phyloP scores from a whole-genome alignment of 2,329 filamentous ascomycete genomes.

The Diaporthe amygdali region DNA sequence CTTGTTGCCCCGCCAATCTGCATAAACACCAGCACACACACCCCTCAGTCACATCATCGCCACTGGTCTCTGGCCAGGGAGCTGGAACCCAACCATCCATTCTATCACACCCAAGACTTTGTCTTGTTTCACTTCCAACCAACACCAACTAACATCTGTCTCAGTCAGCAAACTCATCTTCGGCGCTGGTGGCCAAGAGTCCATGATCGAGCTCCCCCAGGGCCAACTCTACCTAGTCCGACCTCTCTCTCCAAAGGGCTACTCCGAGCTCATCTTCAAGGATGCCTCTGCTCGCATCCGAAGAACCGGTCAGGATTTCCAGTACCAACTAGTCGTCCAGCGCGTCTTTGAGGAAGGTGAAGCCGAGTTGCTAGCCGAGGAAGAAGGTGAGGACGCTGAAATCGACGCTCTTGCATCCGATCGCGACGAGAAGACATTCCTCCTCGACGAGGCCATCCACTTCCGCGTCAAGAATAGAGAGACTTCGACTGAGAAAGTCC shows the following conservation, averaged over 20 bases:
- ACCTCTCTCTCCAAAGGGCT: slow-evolving; percentile 93
- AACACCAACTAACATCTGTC: slow-evolving; percentile 17
- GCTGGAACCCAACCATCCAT: not conserved
- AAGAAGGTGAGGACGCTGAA: slow-evolving; percentile 82
- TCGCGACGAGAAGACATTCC: slow-evolving; percentile 95
- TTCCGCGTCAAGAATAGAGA: slow-evolving; percentile 85
- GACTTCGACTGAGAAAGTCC: slow-evolving; percentile 75
- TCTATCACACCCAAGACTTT: not conserved
- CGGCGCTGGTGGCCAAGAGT: slow-evolving; percentile 84
- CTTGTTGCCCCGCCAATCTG: slow-evolving; percentile 24
- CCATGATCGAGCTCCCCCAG: slow-evolving; percentile 91
- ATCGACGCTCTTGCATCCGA: slow-evolving; percentile 77
- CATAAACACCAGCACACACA: slow-evolving; percentile 16
- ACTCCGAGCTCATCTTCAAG: slow-evolving; percentile 98
- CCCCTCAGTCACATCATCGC: slow-evolving; percentile 16
- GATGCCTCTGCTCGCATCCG: slow-evolving; percentile 93
- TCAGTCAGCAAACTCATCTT: slow-evolving; percentile 93
- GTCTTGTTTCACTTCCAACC: not conserved
- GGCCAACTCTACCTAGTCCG: slow-evolving; percentile 97
- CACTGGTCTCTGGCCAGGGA: not conserved
- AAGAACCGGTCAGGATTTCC: slow-evolving; percentile 90
- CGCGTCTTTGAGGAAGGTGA: slow-evolving; percentile 97
- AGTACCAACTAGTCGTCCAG: slow-evolving; percentile 97
- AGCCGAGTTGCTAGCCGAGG: slow-evolving; percentile 87
- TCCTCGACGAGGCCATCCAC: slow-evolving; percentile 90